Percentiles rank a stretch among this genome's conserved stretches.
These are phyloP conservation scores for Rutidosis leptorrhynchoides DNA, from an alignment of 129 eudicot genomes.

Conservation along the genomic window DNA sequence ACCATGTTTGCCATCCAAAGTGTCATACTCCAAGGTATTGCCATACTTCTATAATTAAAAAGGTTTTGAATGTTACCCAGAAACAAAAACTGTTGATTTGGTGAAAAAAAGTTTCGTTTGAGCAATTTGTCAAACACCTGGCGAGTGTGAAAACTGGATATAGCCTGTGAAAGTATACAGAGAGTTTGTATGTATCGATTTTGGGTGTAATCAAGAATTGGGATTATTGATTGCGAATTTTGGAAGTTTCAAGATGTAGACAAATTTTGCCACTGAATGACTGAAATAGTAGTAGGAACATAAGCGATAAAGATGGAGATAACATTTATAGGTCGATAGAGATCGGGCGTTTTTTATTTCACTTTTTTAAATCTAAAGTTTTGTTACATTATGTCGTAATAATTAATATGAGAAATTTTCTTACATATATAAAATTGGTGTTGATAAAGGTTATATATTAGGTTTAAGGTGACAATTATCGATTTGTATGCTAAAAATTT, in stretches of 20 bases:
- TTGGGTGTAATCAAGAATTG: not conserved
- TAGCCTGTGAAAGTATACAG: too few relatives aligned
- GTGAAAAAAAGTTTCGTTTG: not conserved
- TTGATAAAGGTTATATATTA: too few relatives aligned
- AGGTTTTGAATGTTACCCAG: constrained; percentile 22
- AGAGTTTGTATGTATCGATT: constrained; percentile 4
- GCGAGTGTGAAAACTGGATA: not conserved
- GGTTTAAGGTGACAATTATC: too few relatives aligned
- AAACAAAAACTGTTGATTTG: not conserved
- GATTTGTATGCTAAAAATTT: too few relatives aligned
- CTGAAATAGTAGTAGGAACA: too few relatives aligned
- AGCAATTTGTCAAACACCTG: constrained; percentile 8
- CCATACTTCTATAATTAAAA: constrained; percentile 38
- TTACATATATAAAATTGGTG: too few relatives aligned
- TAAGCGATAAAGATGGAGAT: not conserved
- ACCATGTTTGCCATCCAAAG: constrained; percentile 61
- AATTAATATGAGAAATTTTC: too few relatives aligned
- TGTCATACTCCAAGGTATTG: constrained; percentile 58
- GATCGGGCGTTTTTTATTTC: too few relatives aligned
- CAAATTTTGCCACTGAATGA: constrained; percentile 16
- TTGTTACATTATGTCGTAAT: too few relatives aligned
- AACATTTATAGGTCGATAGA: too few relatives aligned
- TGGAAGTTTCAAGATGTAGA: constrained; percentile 19
- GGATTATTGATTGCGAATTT: constrained; percentile 12
- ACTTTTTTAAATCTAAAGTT: too few relatives aligned